phyloP scores from a whole-genome alignment of 257 asterid species.

The Solanum rostratum region DNA sequence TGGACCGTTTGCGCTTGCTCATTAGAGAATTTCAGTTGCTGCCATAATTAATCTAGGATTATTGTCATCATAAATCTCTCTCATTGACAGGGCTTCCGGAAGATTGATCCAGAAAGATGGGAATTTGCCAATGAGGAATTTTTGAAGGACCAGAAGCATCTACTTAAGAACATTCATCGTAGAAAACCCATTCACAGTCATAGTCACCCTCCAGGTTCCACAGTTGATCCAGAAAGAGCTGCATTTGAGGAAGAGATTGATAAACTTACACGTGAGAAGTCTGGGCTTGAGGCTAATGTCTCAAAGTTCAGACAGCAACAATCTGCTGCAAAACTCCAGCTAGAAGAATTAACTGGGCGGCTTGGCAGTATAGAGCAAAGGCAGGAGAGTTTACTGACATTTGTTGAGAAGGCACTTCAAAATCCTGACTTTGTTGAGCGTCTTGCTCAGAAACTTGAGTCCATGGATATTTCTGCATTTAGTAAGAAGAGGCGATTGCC shows the following conservation, averaged over 20 bases:
- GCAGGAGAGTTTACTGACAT: constrained; percentile 52
- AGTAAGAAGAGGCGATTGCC: constrained; percentile 87
- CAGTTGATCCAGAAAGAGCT: constrained; percentile 66
- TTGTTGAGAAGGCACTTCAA: constrained; percentile 47
- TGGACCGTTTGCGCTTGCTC: background rate
- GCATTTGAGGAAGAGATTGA: constrained; percentile 85
- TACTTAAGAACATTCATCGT: constrained; percentile 78
- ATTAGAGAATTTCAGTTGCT: background rate
- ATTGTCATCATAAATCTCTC: background rate
- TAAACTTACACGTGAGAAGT: constrained; percentile 63
- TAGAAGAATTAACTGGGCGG: constrained; percentile 48
- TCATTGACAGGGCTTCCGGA: constrained; percentile 68
- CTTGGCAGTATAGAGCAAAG: constrained; percentile 52
- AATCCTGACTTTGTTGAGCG: constrained; percentile 59
- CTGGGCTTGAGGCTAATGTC: constrained; percentile 45
- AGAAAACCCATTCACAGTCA: constrained; percentile 98
- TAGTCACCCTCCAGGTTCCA: constrained; percentile 68
- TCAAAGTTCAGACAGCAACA: constrained; percentile 42
- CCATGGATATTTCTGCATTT: constrained; percentile 68
- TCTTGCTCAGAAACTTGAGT: constrained; percentile 65
- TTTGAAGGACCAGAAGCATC: constrained; percentile 79
- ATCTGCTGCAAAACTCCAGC: constrained; percentile 48
- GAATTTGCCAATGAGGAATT: constrained; percentile 89
- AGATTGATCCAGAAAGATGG: constrained; percentile 95
- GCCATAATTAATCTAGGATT: background rate